Conservation (phyloP, 495 filamentous ascomycete genomes). For the Umbilicaria muhlenbergii region DNA sequence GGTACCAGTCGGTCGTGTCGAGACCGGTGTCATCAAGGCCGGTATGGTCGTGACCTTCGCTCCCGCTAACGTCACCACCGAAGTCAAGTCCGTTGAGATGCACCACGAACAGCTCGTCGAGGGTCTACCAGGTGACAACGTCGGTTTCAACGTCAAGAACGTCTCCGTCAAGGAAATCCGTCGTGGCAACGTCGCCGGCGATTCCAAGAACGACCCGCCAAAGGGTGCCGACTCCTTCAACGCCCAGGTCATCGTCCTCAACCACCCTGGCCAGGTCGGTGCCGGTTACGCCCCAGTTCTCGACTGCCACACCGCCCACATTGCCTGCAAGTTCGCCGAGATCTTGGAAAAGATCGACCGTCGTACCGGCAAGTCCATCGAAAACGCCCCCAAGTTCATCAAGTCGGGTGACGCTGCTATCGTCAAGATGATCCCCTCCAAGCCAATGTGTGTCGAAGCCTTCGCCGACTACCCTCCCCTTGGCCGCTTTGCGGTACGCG, state of each 20-base stretch:
- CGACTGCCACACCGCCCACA: conserved; percentile 99
- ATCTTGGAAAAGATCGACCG: conserved; percentile 99
- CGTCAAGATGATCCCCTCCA: conserved; percentile 99
- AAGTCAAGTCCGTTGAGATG: conserved; percentile 99
- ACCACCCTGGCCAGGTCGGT: conserved; percentile 99
- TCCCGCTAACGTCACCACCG: conserved; percentile 96
- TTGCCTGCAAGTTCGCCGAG: conserved; percentile 99
- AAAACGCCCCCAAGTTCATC: conserved; percentile 90
- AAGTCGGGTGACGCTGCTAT: conserved; percentile 99
- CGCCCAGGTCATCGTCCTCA: conserved; percentile 99
- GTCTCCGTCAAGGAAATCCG: conserved; percentile 99
- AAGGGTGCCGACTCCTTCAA: conserved; percentile 82
- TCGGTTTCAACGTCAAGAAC: conserved; percentile 99
- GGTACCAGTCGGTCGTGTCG: conserved; percentile 98
- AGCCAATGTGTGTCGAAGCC: conserved; percentile 99
- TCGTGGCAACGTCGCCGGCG: conserved; percentile 98
- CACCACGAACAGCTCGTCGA: conserved; percentile 98
- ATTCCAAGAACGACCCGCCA: conserved; percentile 99
- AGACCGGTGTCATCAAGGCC: conserved; percentile 95
- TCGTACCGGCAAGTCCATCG: conserved; percentile 97
- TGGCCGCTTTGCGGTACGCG: conserved; percentile 96
- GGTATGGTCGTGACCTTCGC: conserved; percentile 92
- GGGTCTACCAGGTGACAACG: conserved; percentile 97
- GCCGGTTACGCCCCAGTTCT: conserved; percentile 97
- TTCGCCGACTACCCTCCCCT: conserved; percentile 99